Evolutionary conservation across 2,329 filamentous ascomycete genomes (phyloP), one percentile per base, ranked within the genome.

Genomic region (Ophiostoma tasmaniense): DNA sequence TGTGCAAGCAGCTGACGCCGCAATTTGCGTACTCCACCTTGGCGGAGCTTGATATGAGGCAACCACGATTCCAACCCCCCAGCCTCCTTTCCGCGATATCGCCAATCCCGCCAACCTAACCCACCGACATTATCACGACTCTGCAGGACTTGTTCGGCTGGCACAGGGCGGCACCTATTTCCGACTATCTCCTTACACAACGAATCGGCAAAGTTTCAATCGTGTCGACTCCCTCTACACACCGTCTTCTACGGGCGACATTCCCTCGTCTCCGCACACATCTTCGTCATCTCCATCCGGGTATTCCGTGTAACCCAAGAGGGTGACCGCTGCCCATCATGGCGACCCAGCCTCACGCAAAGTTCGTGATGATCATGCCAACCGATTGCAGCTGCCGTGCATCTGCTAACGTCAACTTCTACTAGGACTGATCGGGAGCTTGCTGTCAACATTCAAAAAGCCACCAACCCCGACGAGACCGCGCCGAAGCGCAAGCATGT

Each of bases 401-500:
- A 52, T 25, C 42, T 35, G 35, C 37, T 37, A 50, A 52, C 39
- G 7, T 59, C 25, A 28, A 30, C 35, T n/a, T 30, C 66, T 11
- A 22, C 1, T 75, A 90, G 88, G 76, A 88, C 87, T 76, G 88
- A 90, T 76, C 83, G 85, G 74, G 88, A 90, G 77, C 83, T 90
- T 73, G 83, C 86, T 70, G 85, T 90, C 78, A 89, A 89, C 78
- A 90, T 90, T 74, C 84, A 85, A 76, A 90, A 90, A 77, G 88
- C 88, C 22, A 90, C 88, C 67, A 90, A 83, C 75, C 82, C 82
- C 75, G 88, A 90, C 73, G 88, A 90, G 77, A 85, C 87, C 1
- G 87, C 87, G 7, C 87, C 87, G 50, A 89, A 89, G 78, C 85
- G 87, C 75, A 99, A 99, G 81, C 95, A 99, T 90, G 95, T 99